Base-by-base conservation (phyloP, 2,329 filamentous ascomycete species). In the Monosporascus sp. region DNA sequence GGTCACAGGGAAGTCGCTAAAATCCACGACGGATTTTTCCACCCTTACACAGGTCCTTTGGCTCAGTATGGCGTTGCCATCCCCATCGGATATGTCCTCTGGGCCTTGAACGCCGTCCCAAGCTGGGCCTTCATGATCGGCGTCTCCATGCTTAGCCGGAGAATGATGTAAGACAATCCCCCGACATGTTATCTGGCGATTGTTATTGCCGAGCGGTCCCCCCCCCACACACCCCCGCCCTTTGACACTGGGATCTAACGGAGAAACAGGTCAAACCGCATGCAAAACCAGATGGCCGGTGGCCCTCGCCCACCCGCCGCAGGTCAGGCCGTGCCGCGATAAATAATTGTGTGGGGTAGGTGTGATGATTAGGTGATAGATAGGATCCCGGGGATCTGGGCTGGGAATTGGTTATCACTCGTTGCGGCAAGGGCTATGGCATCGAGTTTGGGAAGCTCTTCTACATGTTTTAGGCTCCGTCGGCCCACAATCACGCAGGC, bases 121-220 rank as follows among this genome's bases (percentile, higher is more conserved):
- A 84, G 86, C 75, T 93, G 89, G 89, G 72, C 83, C 52, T 85
- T 91, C 66, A 92, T 93, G 89, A 78, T 93, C 61, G 68, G 82
- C 48, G 78, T 93, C 62, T 89, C 86, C 51, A 84, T 92, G 68
- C 65, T 87, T 58, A 90, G 85, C 78, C 80, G 88, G 67, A 81
- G 77, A 54, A 80, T 92, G 71, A 91, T 92, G 89, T 91, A 75
- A 80, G 87, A 78, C n/a, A 26, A 55, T 17, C 24, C n/a, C 17
- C 47, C 38, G 24, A 51, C 20, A 38, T 47, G 18, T 37, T 14
- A 31, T n/a, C 43, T 41, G 55, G 37, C 49, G 31, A 54, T 51
- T 52, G 49, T 26, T 35, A 35, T 14, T 14, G 31, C 11, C 31
- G 31, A 35, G 9, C 28, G 9, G 24, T 24, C 24, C 24, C 24